These are phyloP conservation scores for Trametes villosa DNA, from an alignment of 768 basidiomycete genomes.

Conservation along the genomic window DNA sequence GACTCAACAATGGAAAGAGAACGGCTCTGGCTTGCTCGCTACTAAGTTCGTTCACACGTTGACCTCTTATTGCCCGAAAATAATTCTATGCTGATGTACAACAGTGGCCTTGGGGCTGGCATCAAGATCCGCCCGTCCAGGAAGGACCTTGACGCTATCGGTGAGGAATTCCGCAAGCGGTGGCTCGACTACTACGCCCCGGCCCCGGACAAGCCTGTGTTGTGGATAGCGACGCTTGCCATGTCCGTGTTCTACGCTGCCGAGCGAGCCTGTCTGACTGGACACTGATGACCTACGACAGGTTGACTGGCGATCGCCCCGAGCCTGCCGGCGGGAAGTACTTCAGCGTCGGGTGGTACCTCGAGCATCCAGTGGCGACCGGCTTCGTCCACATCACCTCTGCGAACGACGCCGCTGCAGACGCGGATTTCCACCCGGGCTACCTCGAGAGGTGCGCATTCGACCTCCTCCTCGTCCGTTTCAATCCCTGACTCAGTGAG, in stretches of 20 bases:
- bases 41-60: slow-evolving; percentile 47
- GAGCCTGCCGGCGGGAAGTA: slow-evolving; percentile 31
- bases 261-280: not conserved
- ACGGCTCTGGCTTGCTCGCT: slow-evolving; percentile 53
- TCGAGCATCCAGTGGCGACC: slow-evolving; percentile 48
- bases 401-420: slow-evolving; percentile 44
- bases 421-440: slow-evolving; percentile 49
- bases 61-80: not conserved
- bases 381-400: slow-evolving; percentile 55
- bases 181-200: slow-evolving; percentile 57
- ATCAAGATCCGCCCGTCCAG: slow-evolving; percentile 58
- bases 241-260: slow-evolving; percentile 38
- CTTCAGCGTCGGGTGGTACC: slow-evolving; percentile 36
- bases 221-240: slow-evolving; percentile 45
- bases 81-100: not conserved
- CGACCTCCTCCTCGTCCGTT: not conserved
- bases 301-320: slow-evolving; percentile 30
- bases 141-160: slow-evolving; percentile 53
- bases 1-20: slow-evolving; percentile 38
- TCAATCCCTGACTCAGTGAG: not conserved
- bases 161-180: slow-evolving; percentile 48
- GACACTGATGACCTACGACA: slow-evolving; percentile 11
- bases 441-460: slow-evolving; percentile 52
- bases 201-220: slow-evolving; percentile 59
- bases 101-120: slow-evolving; percentile 57